Conservation (phyloP, 768 basidiomycete genomes). For the Dioszegia aurantiaca region DNA sequence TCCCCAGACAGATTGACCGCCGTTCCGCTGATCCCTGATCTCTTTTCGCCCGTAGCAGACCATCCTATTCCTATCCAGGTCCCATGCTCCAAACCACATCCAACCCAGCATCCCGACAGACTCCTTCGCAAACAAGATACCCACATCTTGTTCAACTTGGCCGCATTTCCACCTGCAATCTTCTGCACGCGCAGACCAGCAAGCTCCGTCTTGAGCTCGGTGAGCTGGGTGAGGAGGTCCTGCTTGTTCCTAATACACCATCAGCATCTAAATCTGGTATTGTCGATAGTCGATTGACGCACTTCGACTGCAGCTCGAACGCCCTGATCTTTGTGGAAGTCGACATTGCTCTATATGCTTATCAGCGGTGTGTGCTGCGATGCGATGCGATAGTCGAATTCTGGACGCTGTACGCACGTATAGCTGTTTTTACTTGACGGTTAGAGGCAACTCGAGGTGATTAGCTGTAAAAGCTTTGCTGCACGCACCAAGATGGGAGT, state of each 20-base stretch:
- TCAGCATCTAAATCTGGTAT: conserved; percentile 16
- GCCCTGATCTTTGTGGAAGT: conserved; percentile 50
- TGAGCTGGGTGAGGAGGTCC: conserved; percentile 90
- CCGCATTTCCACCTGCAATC: conserved; percentile 90
- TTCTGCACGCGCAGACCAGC: conserved; percentile 92
- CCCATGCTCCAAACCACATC: too few species aligned
- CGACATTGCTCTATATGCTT: conserved; percentile 32
- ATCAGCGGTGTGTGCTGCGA: conserved; percentile 11
- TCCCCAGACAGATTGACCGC: background rate
- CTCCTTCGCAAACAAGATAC: conserved; percentile 9
- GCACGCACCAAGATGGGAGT: background rate
- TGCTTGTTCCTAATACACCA: conserved; percentile 72
- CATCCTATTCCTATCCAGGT: too few species aligned
- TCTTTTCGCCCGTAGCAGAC: background rate
- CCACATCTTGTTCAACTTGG: conserved; percentile 97
- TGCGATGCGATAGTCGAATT: conserved; percentile 1
- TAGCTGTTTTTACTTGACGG: conserved; percentile 3
- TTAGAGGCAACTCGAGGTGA: background rate
- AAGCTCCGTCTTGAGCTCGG: conserved; percentile 93
- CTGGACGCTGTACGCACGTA: background rate
- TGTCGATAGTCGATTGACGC: conserved; percentile 22
- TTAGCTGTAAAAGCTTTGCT: background rate
- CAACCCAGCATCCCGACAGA: background rate
- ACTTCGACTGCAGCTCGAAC: conserved; percentile 54
- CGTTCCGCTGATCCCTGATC: background rate